These are phyloP conservation scores for Emiliania huxleyi DNA, from an alignment of 78 protist species.

Conservation along the genomic window DNA sequence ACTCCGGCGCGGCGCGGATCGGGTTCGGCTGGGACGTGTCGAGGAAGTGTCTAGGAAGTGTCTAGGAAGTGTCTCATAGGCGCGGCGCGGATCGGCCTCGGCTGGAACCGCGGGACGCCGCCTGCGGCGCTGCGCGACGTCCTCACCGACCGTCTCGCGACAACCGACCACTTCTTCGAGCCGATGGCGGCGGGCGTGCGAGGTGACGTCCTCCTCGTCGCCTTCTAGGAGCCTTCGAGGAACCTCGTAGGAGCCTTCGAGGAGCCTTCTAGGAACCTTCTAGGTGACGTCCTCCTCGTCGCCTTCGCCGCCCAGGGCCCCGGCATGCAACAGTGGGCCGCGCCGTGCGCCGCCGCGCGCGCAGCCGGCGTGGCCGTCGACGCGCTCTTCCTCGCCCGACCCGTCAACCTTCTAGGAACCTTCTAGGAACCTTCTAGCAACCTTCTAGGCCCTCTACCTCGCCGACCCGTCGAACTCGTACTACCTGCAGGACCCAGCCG, in stretches of 20 bases:
- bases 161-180: background rate
- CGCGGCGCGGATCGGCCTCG: background rate
- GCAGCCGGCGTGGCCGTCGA: background rate
- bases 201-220: too few species aligned
- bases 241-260: too few species aligned
- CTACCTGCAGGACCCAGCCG: background rate
- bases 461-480: background rate
- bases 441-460: too few species aligned
- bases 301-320: constrained; percentile 9
- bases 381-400: background rate
- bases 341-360: background rate
- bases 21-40: too few species aligned
- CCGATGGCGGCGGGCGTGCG: background rate
- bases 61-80: too few species aligned
- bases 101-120: background rate
- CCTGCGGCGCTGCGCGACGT: background rate
- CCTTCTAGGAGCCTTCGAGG: too few species aligned
- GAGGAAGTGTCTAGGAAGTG: too few species aligned
- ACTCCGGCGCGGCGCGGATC: too few species aligned
- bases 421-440: too few species aligned
- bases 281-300: background rate
- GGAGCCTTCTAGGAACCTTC: too few species aligned
- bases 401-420: too few species aligned
- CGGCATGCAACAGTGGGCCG: background rate
- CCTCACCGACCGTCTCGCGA: background rate